Evolutionary conservation across 352 stramenopile genomes (phyloP).

Genomic region (Phytophthora citrophthora): DNA sequence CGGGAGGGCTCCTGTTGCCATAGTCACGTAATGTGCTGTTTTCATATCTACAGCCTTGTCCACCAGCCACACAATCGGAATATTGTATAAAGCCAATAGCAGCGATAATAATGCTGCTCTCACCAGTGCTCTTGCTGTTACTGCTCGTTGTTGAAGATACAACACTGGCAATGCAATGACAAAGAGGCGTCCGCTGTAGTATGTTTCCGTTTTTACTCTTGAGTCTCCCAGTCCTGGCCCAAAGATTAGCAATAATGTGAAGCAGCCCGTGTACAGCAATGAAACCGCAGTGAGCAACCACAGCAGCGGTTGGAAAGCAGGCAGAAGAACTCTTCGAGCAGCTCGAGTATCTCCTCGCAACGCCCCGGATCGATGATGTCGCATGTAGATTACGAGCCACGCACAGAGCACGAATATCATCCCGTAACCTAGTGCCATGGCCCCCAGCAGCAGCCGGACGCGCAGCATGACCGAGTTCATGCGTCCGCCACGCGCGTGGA

Average conservation of each 20-base stretch:
- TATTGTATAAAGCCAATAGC: conserved; percentile 56
- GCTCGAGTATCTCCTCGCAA: conserved; percentile 56
- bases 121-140: conserved; percentile 56
- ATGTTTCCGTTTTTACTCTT: conserved; percentile 42
- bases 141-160: conserved; percentile 67
- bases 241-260: conserved; percentile 31
- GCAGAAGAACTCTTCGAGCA: conserved; percentile 68
- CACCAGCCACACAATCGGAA: conserved; percentile 57
- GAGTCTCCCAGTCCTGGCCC: conserved; percentile 7
- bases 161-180: conserved; percentile 68
- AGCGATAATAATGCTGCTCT: conserved; percentile 51
- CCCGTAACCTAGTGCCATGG: conserved; percentile 49
- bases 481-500: conserved; percentile 1
- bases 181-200: conserved; percentile 66
- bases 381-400: conserved; percentile 60
- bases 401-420: conserved; percentile 51
- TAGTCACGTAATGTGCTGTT: conserved; percentile 44
- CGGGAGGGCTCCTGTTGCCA: conserved; percentile 42
- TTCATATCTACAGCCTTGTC: not conserved
- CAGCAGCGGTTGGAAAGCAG: conserved; percentile 75
- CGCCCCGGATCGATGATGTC: conserved; percentile 53
- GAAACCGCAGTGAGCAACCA: conserved; percentile 50
- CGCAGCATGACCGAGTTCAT: conserved; percentile 29
- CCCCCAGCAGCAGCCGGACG: conserved; percentile 36
- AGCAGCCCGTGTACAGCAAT: conserved; percentile 37